Evolutionary conservation across 2,329 filamentous ascomycete genomes (phyloP).

Genomic region (Aspergillus pseudotamarii): DNA sequence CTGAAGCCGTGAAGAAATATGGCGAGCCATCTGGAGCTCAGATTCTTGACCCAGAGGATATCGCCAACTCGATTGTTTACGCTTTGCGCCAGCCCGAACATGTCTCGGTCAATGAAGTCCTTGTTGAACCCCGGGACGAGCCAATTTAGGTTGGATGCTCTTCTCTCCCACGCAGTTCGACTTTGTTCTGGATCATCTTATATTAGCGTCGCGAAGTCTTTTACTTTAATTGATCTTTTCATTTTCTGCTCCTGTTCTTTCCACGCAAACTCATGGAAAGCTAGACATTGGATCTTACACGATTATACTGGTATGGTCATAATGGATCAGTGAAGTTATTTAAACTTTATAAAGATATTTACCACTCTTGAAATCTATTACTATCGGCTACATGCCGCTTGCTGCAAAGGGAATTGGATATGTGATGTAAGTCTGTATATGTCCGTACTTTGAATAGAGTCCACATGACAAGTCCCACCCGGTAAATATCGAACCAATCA

Average conservation of each 20-base stretch:
- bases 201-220: background rate
- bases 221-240: background rate
- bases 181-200: background rate
- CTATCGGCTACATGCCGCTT: background rate
- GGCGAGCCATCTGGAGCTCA: conserved; percentile 74
- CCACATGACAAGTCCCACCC: too few species aligned
- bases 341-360: background rate
- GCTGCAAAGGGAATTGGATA: too few species aligned
- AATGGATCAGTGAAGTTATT: background rate
- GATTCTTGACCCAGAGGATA: conserved; percentile 73
- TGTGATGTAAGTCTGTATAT: too few species aligned
- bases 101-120: conserved; percentile 77
- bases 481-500: background rate
- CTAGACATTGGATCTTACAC: background rate
- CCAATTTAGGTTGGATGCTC: conserved; percentile 57
- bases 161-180: background rate
- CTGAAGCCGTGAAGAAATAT: conserved; percentile 76
- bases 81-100: conserved; percentile 74
- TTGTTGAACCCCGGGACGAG: conserved; percentile 77
- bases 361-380: background rate
- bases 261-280: background rate
- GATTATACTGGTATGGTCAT: background rate
- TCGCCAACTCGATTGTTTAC: conserved; percentile 73
- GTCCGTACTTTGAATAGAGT: too few species aligned
- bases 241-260: background rate